These are phyloP conservation scores for Gossypium davidsonii DNA, from an alignment of 441 rosid genomes.

Conservation along the genomic window DNA sequence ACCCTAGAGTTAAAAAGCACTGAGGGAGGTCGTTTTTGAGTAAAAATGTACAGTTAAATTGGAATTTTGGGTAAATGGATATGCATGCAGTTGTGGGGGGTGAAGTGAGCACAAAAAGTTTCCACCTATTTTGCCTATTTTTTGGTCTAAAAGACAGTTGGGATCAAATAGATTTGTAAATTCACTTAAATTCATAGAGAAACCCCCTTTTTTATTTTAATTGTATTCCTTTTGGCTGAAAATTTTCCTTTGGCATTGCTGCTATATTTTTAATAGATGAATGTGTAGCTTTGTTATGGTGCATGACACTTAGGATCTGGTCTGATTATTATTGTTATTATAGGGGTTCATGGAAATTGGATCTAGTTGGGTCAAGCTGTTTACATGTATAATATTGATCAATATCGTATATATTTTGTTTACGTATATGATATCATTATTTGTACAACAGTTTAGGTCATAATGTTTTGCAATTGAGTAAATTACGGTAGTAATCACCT, in stretches of 20 bases:
- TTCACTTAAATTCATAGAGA: constrained; percentile 22
- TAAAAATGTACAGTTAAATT: neutral
- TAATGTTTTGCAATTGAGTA: too few species aligned
- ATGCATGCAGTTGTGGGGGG: constrained; percentile 8
- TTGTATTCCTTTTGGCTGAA: neutral
- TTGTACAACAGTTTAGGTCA: too few species aligned
- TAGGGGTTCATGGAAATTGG: too few species aligned
- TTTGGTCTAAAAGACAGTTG: constrained; percentile 15
- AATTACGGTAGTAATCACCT: too few species aligned
- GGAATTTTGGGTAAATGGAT: neutral
- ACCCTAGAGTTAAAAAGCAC: neutral
- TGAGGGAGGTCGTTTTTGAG: neutral
- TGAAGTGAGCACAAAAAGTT: constrained; percentile 11
- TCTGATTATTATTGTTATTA: neutral
- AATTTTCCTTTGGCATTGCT: neutral
- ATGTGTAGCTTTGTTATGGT: neutral
- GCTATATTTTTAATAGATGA: neutral
- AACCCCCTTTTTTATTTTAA: neutral
- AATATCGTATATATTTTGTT: too few species aligned
- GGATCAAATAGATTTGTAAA: constrained; percentile 39
- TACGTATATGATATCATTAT: too few species aligned
- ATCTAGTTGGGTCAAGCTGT: too few species aligned
- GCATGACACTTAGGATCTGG: neutral
- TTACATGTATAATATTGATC: too few species aligned
- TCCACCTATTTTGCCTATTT: constrained; percentile 6